Conservation (phyloP, 2,329 filamentous ascomycete genomes). For the Leptodontidium sp. region DNA sequence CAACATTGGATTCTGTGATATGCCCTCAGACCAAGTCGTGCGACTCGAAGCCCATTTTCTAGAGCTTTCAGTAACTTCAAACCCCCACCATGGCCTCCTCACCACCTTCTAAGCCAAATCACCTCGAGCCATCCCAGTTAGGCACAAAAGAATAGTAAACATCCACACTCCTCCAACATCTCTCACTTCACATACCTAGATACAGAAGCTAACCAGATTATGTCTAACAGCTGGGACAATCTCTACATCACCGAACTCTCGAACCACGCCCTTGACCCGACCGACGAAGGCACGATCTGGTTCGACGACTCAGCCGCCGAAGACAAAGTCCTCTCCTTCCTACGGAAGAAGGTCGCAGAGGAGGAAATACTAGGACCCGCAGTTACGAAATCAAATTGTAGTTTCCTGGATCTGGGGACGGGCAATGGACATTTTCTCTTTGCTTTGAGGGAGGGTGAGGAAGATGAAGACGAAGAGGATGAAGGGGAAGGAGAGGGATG, state of each 20-base stretch:
- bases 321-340: slow-evolving; percentile 77
- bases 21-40: neutral
- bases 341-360: slow-evolving; percentile 35
- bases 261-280: slow-evolving; percentile 75
- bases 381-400: slow-evolving; percentile 48
- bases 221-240: slow-evolving; percentile 71
- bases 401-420: slow-evolving; percentile 87
- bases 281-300: slow-evolving; percentile 91
- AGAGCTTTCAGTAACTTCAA: neutral
- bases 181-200: neutral
- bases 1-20: neutral
- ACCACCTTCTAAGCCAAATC: slow-evolving; percentile 58
- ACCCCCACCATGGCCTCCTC: slow-evolving; percentile 34
- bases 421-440: slow-evolving; percentile 95
- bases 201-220: neutral
- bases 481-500: slow-evolving; percentile 56
- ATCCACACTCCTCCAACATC: slow-evolving; percentile 7
- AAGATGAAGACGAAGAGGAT: slow-evolving; percentile 38
- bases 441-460: slow-evolving; percentile 65
- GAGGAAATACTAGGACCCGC: slow-evolving; percentile 32
- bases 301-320: slow-evolving; percentile 94
- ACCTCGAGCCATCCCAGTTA: slow-evolving; percentile 77
- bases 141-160: slow-evolving; percentile 89
- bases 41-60: neutral
- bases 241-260: slow-evolving; percentile 75